These are phyloP conservation scores for Lomentospora prolificans DNA, from an alignment of 2,329 filamentous ascomycete species.

Conservation along the genomic window DNA sequence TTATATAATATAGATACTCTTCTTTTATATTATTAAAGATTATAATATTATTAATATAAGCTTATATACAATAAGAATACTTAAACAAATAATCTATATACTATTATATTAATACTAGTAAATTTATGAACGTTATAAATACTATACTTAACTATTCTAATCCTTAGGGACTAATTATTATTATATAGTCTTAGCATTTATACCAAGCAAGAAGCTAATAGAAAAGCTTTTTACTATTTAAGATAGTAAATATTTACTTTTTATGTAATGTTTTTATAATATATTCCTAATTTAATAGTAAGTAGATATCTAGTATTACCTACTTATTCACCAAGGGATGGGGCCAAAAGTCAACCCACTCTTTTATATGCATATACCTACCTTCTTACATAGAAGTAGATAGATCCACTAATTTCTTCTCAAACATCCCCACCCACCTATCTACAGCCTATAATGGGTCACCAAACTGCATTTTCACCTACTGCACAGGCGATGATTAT, in stretches of 20 bases:
- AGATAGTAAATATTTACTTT: background rate
- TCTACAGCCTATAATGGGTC: background rate
- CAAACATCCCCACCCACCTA: no score
- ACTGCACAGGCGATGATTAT: background rate
- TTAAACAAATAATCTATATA: conserved; percentile 8
- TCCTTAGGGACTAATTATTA: background rate
- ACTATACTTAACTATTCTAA: background rate
- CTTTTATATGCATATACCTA: no score
- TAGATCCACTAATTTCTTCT: background rate
- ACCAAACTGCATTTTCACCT: background rate
- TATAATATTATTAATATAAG: no score
- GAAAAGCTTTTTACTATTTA: background rate
- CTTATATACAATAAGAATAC: conserved; percentile 8
- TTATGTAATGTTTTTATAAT: background rate
- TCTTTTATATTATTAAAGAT: no score
- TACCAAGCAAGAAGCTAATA: no score
- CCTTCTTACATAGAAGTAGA: background rate
- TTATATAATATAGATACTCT: no score
- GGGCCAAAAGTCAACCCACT: no score
- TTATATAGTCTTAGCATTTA: background rate
- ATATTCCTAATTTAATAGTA: no score
- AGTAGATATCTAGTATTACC: no score
- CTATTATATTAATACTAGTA: conserved; percentile 9
- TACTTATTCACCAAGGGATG: no score
- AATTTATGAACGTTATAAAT: conserved; percentile 5